Evolutionary conservation across 441 rosid species (phyloP).

Genomic region (Melastoma candidum): DNA sequence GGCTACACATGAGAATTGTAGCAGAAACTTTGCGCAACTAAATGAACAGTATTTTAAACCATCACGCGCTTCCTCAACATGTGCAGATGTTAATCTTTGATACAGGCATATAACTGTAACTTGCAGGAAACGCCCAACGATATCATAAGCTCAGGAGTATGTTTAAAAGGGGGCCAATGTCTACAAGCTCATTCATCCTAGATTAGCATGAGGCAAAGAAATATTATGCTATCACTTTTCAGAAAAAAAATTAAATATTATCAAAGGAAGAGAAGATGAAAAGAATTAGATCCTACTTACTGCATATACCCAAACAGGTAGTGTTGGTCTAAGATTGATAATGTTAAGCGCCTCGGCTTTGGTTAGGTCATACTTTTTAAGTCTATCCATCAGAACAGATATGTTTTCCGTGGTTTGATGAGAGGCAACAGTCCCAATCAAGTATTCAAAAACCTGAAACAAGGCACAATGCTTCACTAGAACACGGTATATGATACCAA

Average conservation of each 20-base stretch:
- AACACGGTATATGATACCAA: not conserved
- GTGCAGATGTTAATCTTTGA: too few species aligned
- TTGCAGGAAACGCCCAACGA: too few species aligned
- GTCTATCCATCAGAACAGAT: slow-evolving; percentile 34
- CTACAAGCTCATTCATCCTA: too few species aligned
- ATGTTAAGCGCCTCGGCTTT: slow-evolving; percentile 81
- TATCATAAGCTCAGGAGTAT: too few species aligned
- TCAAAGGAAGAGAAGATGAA: not conserved
- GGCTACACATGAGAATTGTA: too few species aligned
- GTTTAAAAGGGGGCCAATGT: too few species aligned
- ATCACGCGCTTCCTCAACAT: too few species aligned
- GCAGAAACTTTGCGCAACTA: too few species aligned
- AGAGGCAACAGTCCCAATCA: slow-evolving; percentile 44
- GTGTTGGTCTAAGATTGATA: slow-evolving; percentile 48
- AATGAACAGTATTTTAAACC: too few species aligned
- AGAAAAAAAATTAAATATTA: not conserved
- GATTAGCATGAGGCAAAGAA: too few species aligned
- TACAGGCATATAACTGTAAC: too few species aligned
- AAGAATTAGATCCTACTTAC: slow-evolving; percentile 22
- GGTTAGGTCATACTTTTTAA: slow-evolving; percentile 47
- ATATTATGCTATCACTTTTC: not conserved
- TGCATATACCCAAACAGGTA: slow-evolving; percentile 41
- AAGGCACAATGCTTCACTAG: slow-evolving; percentile 6
- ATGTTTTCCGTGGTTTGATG: slow-evolving; percentile 55
- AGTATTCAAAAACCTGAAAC: slow-evolving; percentile 63